Evolutionary conservation across 2,329 filamentous ascomycete species (phyloP).

Genomic region (Torrubiellomyces zombiae): DNA sequence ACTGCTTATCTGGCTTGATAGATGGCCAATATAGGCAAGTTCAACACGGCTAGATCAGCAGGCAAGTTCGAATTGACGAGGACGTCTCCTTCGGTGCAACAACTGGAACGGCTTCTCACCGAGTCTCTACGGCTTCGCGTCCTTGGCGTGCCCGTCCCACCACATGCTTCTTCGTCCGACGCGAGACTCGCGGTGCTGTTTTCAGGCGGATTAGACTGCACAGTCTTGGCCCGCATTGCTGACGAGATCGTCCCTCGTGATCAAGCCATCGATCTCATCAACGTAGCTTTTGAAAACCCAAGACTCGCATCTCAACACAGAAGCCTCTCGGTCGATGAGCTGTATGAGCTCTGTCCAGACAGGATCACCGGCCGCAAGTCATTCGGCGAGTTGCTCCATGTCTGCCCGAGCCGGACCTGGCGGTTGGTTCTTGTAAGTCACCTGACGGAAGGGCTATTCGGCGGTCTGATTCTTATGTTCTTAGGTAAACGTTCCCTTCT

Average conservation of each 20-base stretch:
- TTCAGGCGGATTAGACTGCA: slow-evolving; percentile 88
- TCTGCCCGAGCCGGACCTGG: slow-evolving; percentile 60
- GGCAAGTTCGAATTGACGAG: slow-evolving; percentile 9
- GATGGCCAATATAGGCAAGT: slow-evolving; percentile 36
- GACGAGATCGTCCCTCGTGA: slow-evolving; percentile 56
- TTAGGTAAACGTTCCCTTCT: slow-evolving; percentile 69
- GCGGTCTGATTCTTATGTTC: too few relatives aligned
- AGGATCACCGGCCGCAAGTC: slow-evolving; percentile 72
- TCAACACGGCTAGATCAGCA: slow-evolving; percentile 30
- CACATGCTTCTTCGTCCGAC: slow-evolving; percentile 17
- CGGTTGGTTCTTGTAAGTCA: slow-evolving; percentile 55
- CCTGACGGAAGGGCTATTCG: too few relatives aligned
- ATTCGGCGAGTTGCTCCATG: slow-evolving; percentile 51
- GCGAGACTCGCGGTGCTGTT: slow-evolving; percentile 66
- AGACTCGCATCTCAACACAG: slow-evolving; percentile 44
- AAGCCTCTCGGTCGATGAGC: slow-evolving; percentile 12
- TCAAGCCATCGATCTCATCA: slow-evolving; percentile 72
- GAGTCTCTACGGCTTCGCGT: slow-evolving; percentile 50
- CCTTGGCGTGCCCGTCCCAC: slow-evolving; percentile 45
- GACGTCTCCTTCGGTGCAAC: slow-evolving; percentile 30
- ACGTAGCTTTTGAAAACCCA: slow-evolving; percentile 94
- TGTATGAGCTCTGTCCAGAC: slow-evolving; percentile 80
- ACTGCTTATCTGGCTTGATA: slow-evolving; percentile 24
- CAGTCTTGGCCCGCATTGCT: slow-evolving; percentile 62
- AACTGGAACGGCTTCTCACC: slow-evolving; percentile 36